These are phyloP conservation scores for Ciborinia camelliae DNA, from an alignment of 2,329 filamentous ascomycete genomes.

Conservation along the genomic window DNA sequence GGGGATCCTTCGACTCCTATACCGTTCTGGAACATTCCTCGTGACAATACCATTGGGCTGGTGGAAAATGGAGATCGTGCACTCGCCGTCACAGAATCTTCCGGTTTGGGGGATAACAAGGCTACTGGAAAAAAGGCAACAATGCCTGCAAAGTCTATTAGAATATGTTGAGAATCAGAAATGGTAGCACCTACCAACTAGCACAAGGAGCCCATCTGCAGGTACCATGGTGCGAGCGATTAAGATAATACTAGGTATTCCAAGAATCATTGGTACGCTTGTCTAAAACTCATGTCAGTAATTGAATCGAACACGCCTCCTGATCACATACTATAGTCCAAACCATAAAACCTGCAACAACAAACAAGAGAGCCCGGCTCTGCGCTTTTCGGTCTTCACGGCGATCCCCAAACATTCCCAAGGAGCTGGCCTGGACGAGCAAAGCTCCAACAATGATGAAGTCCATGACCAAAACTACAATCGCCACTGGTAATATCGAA, in stretches of 20 bases:
- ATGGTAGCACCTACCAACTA: constrained; percentile 32
- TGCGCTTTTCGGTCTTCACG: constrained; percentile 26
- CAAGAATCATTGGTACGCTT: constrained; percentile 38
- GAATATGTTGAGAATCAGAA: not conserved
- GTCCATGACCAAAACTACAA: constrained; percentile 36
- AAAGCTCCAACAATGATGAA: constrained; percentile 34
- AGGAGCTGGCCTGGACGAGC: constrained; percentile 28
- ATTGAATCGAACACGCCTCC: not conserved
- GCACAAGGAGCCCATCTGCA: constrained; percentile 34
- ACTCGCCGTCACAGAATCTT: constrained; percentile 32
- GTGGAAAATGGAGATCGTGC: constrained; percentile 36
- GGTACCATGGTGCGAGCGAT: constrained; percentile 36
- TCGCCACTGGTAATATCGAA: constrained; percentile 32
- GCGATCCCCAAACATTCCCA: constrained; percentile 29
- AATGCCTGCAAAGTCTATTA: constrained; percentile 26
- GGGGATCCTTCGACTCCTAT: constrained; percentile 31
- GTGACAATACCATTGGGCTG: constrained; percentile 24
- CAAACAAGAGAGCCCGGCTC: constrained; percentile 32
- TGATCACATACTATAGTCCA: constrained; percentile 35
- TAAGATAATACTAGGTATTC: constrained; percentile 31
- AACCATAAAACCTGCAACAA: constrained; percentile 31
- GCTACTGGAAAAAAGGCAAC: constrained; percentile 30
- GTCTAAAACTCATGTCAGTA: constrained; percentile 28
- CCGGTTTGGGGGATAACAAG: constrained; percentile 29
- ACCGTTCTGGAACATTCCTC: constrained; percentile 27